Base-by-base conservation (phyloP, 2,329 filamentous ascomycete species). In the Clarireedia sp. region DNA sequence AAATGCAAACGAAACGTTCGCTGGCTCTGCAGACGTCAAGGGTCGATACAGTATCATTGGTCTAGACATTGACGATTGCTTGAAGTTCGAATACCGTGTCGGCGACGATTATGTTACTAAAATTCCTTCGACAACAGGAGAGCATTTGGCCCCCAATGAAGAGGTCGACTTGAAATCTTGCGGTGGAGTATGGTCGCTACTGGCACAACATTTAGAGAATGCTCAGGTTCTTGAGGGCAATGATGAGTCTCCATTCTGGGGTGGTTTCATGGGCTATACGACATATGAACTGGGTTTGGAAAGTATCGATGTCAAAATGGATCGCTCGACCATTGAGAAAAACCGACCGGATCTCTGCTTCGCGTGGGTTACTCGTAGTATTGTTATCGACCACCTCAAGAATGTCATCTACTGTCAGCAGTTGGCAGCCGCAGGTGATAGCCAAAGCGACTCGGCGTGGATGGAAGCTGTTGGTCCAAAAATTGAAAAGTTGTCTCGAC, bases 21-120 rank as follows among this genome's bases (percentile, higher is more conserved):
- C 74, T 38, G 71, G 61, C n/a, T 64, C 71, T 1, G 74, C 77
- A 56, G 53, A 76, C 72, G 75, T 79, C 1, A 71, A 75, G 48
- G 86, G 86, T 2, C 75, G 82, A 47, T 88, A 82, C 67, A 91
- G 86, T 66, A 89, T 95, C 60, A 78, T 95, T 51, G 88, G 84
- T 0, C 71, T 90, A 0, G 76, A 84, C 9, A 76, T 86, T 1
- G 75, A 76, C 16, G 70, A 79, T 36, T 78, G 82, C 0, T 61
- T 79, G 58, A 78, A 76, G 6, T 64, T 86, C n/a, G 78, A 83
- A 62, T 80, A 86, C 60, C 75, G 74, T 24, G 74, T 75, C 2
- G 78, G 77, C 1, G 73, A 78, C n/a, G 58, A 70, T 17, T 50
- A 48, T 14, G 52, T 67, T 4, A 59, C 48, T 16, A 48, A 52